Conservation (phyloP, 140 eudicot species). For the Senecio squalidus region DNA sequence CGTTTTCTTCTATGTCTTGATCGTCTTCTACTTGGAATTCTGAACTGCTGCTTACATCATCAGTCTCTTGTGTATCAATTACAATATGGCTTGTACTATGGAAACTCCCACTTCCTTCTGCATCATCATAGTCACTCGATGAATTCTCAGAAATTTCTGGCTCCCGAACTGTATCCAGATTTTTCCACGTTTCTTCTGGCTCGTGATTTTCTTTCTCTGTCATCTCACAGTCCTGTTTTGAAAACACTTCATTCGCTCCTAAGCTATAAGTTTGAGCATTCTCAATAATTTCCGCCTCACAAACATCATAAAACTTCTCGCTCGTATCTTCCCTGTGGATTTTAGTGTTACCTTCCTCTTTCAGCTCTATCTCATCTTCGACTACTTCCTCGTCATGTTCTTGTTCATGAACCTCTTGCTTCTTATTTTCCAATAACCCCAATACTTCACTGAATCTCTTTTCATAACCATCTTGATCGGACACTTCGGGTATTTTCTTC, state of each 20-base stretch:
- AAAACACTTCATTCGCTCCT: constrained; percentile 6
- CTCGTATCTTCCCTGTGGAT: constrained; percentile 21
- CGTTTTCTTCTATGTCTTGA: constrained; percentile 27
- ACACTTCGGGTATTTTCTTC: constrained; percentile 10
- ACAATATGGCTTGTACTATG: constrained; percentile 16
- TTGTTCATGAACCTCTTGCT: constrained; percentile 24
- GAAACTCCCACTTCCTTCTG: constrained; percentile 33
- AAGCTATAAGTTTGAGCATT: constrained; percentile 14
- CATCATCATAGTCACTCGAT: constrained; percentile 32
- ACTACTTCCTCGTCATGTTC: constrained; percentile 16
- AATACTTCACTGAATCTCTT: constrained; percentile 24
- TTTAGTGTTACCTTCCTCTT: constrained; percentile 17
- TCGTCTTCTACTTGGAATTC: constrained; percentile 28
- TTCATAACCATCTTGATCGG: constrained; percentile 18
- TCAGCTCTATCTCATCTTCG: constrained; percentile 33
- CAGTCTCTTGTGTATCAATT: constrained; percentile 30
- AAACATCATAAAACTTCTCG: constrained; percentile 31
- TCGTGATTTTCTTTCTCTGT: constrained; percentile 6
- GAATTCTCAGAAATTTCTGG: constrained; percentile 21
- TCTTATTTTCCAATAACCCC: constrained; percentile 21
- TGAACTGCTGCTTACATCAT: constrained; percentile 6
- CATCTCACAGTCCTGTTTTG: constrained; percentile 15
- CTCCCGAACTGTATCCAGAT: constrained; percentile 9
- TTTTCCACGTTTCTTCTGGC: constrained; percentile 7
- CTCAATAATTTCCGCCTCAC: constrained; percentile 26